phyloP scores from a whole-genome alignment of 805 yeast species.

The Teunomyces lycoperdinae region DNA sequence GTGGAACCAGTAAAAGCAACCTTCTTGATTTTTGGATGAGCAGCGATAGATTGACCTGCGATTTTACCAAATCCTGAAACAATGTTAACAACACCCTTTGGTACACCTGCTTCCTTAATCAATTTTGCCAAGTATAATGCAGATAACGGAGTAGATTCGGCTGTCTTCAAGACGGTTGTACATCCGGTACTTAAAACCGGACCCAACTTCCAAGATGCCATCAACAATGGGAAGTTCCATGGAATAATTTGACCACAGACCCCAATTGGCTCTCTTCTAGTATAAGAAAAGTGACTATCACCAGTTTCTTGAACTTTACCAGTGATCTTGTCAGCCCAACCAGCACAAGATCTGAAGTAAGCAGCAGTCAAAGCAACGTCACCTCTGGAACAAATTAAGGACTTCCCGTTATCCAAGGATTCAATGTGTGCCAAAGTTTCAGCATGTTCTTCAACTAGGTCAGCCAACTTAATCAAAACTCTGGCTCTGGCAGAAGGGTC shows the following conservation, averaged over 20 bases:
- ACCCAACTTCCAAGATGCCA: slow-evolving; percentile 94
- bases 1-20: slow-evolving; percentile 96
- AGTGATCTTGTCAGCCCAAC: slow-evolving; percentile 84
- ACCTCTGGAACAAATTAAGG: slow-evolving; percentile 63
- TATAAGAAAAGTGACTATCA: slow-evolving; percentile 66
- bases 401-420: slow-evolving; percentile 87
- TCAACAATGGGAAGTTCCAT: slow-evolving; percentile 94
- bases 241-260: slow-evolving; percentile 96
- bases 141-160: slow-evolving; percentile 89
- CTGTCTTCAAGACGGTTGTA: slow-evolving; percentile 82
- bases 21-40: slow-evolving; percentile 80
- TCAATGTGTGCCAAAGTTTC: slow-evolving; percentile 78
- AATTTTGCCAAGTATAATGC: slow-evolving; percentile 73
- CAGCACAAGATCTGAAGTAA: slow-evolving; percentile 81
- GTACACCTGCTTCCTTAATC: slow-evolving; percentile 80
- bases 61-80: slow-evolving; percentile 83
- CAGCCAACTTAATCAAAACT: slow-evolving; percentile 70
- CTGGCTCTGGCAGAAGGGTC: slow-evolving; percentile 69
- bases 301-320: slow-evolving; percentile 80
- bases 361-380: slow-evolving; percentile 70
- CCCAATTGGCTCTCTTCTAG: slow-evolving; percentile 88
- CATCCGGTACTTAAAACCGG: slow-evolving; percentile 93
- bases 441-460: slow-evolving; percentile 66
- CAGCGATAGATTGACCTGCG: slow-evolving; percentile 77
- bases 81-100: slow-evolving; percentile 87